A percentile compares a stretch with the other conserved stretches of the same genome.
Conservation (phyloP, 2,329 filamentous ascomycete species). For the Aspergillus luchuensis region DNA sequence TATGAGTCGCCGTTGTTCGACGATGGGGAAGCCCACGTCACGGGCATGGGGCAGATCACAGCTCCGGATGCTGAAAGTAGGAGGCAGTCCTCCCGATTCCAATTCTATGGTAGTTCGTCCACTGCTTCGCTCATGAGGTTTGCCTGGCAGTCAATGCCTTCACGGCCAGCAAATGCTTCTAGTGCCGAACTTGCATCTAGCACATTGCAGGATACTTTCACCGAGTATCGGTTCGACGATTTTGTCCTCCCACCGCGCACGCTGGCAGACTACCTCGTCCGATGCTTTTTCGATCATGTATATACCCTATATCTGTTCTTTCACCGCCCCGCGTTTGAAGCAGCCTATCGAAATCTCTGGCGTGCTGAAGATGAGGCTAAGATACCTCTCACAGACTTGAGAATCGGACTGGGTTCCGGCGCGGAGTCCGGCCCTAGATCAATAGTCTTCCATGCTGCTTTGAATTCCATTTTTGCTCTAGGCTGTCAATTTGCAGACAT, state of each 20-base stretch:
- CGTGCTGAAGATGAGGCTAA: neutral
- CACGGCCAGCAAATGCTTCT: neutral
- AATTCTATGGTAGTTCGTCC: conserved; percentile 10
- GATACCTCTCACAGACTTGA: no score
- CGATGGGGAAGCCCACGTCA: no score
- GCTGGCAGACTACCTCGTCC: conserved; percentile 45
- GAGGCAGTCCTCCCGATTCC: neutral
- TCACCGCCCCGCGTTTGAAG: conserved; percentile 44
- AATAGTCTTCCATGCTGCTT: conserved; percentile 42
- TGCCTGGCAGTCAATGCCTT: conserved; percentile 6
- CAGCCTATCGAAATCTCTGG: conserved; percentile 44
- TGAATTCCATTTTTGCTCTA: conserved; percentile 48
- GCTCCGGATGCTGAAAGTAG: no score
- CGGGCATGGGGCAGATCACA: no score
- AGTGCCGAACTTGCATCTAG: no score
- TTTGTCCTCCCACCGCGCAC: conserved; percentile 36
- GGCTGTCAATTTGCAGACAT: conserved; percentile 41
- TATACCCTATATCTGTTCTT: conserved; percentile 50
- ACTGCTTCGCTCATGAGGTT: conserved; percentile 11
- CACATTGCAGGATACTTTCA: no score
- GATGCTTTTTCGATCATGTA: conserved; percentile 43
- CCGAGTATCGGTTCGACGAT: no score
- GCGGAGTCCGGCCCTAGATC: conserved; percentile 31
- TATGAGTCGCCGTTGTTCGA: no score
- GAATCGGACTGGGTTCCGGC: conserved; percentile 39